These are phyloP conservation scores for Batrachochytrium dendrobatidis DNA, from an alignment of 371 early-diverging fungal genomes.

Conservation along the genomic window DNA sequence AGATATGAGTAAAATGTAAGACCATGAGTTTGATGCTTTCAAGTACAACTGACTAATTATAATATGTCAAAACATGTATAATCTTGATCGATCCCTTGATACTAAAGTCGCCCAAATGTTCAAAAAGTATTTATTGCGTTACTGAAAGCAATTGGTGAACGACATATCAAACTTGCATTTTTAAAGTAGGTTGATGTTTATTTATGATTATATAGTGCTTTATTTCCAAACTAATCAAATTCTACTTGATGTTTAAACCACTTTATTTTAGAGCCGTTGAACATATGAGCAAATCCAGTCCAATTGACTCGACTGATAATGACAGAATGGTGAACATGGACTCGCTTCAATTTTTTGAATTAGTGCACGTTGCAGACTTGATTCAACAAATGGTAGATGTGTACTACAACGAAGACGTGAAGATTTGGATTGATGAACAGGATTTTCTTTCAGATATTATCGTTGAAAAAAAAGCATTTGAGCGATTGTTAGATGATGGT, in stretches of 20 bases:
- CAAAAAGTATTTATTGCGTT: constrained; percentile 59
- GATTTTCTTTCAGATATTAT: constrained; percentile 79
- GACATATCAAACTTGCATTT: constrained; percentile 67
- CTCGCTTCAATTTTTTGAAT: constrained; percentile 73
- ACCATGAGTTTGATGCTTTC: constrained; percentile 4
- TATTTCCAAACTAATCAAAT: background rate
- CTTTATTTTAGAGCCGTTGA: constrained; percentile 45
- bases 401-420: constrained; percentile 74
- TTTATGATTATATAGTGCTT: no score
- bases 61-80: background rate
- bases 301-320: constrained; percentile 25
- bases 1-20: constrained; percentile 31
- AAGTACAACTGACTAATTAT: no score
- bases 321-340: constrained; percentile 34
- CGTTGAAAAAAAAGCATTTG: constrained; percentile 77
- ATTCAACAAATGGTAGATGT: constrained; percentile 82
- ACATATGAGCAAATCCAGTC: constrained; percentile 47
- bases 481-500: constrained; percentile 70
- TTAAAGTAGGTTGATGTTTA: constrained; percentile 31
- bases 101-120: constrained; percentile 43
- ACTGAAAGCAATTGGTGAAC: constrained; percentile 51
- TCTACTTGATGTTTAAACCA: background rate
- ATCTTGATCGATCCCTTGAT: constrained; percentile 1
- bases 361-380: constrained; percentile 80
- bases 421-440: constrained; percentile 63